These are phyloP conservation scores for Coemansia sp. DNA, from an alignment of 192 early-diverging fungal species.

Conservation along the genomic window DNA sequence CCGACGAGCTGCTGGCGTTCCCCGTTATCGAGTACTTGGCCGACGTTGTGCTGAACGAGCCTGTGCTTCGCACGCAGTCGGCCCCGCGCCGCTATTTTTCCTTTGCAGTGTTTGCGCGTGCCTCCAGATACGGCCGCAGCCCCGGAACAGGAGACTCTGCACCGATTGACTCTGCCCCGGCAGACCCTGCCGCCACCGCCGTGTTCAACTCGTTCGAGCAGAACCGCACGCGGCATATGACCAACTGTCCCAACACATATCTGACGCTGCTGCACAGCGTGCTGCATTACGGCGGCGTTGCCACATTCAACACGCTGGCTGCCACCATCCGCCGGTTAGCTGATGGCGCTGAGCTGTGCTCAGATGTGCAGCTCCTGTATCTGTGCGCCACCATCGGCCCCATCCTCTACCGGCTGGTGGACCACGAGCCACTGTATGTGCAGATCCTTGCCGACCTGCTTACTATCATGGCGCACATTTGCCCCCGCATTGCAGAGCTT, in stretches of 20 bases:
- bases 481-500: slow-evolving; percentile 20
- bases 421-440: slow-evolving; percentile 42
- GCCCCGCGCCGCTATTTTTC: slow-evolving; percentile 54
- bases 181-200: slow-evolving; percentile 49
- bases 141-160: background rate
- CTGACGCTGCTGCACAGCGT: slow-evolving; percentile 72
- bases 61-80: slow-evolving; percentile 58
- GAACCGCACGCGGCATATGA: slow-evolving; percentile 56
- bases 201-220: slow-evolving; percentile 64
- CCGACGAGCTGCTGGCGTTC: slow-evolving; percentile 55
- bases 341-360: slow-evolving; percentile 50
- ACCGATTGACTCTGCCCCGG: background rate
- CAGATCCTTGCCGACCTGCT: slow-evolving; percentile 49
- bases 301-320: slow-evolving; percentile 55
- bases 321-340: slow-evolving; percentile 40
- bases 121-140: slow-evolving; percentile 20
- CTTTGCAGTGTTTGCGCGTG: slow-evolving; percentile 42
- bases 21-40: slow-evolving; percentile 58
- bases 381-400: slow-evolving; percentile 71
- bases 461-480: slow-evolving; percentile 41
- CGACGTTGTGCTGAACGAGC: slow-evolving; percentile 59
- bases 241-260: slow-evolving; percentile 70
- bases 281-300: slow-evolving; percentile 70
- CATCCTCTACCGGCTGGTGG: slow-evolving; percentile 64
- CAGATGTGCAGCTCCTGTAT: slow-evolving; percentile 73